Base-by-base conservation (phyloP, 352 stramenopile genomes). In the Thalassiosira ordinaria region DNA sequence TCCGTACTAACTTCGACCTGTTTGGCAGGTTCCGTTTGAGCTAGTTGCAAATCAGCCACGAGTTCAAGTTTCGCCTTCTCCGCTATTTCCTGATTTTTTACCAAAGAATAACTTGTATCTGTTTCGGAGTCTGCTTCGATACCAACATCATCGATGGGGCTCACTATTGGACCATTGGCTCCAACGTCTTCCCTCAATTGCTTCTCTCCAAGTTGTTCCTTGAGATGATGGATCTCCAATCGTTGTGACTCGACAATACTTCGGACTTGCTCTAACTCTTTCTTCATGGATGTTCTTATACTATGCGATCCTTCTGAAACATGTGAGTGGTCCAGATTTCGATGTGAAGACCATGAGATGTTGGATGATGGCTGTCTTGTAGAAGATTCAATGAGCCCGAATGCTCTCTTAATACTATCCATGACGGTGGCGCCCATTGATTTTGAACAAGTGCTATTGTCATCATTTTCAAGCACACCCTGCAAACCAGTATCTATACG, bases 331-430 rank as follows among this genome's bases (percentile, higher is more conserved):
- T 62, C 26, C 20, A 49, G 14, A 60, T 69, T 60, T 49, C 35
- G 39, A 27, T 22, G 53, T 16, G 59, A 74, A 5, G 52, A 69
- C 27, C 20, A 55, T 35, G 62, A 73, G 22, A 80, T 57, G 2
- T 63, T 44, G n/a, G 44, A 70, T 5, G 51, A 64, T 41, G 27
- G 29, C 26, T 33, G 35, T 29, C 44, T 46, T 53, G n/a, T n/a
- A n/a, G 55, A 44, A 20, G 44, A 60, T 0, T 77, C 67, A 14
- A 39, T 46, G 24, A 77, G 14, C 20, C 69, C 69, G 47, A 78
- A 71, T 8, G 69, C 47, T 37, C 24, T 72, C 41, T 59, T 78
- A 2, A 78, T 51, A 37, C 59, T 22, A 6, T 78, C 69, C 16
- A 71, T 46, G 18, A 71, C 35, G 31, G 22, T 61, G 2, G 20